Evolutionary conservation across 495 filamentous ascomycete genomes (phyloP).

Genomic region (Parachaetomium inaequale): DNA sequence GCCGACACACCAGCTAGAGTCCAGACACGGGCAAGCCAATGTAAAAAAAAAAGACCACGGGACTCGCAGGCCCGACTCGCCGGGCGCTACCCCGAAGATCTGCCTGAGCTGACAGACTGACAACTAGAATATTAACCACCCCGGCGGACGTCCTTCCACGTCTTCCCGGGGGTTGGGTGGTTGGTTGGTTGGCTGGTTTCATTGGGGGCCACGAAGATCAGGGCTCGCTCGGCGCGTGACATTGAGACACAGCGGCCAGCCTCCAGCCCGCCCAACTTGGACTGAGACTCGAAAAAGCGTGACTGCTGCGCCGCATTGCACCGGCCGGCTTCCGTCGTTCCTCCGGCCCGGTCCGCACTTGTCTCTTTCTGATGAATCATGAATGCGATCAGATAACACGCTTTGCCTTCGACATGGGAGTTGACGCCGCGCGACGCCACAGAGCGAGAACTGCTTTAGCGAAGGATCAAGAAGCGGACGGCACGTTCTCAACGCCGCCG

Average conservation of each 20-base stretch:
- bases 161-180: background rate
- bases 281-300: too few species aligned
- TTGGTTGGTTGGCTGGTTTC: background rate
- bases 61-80: background rate
- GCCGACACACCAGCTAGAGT: background rate
- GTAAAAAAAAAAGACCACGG: background rate
- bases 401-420: too few species aligned
- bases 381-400: background rate
- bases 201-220: background rate
- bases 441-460: too few species aligned
- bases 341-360: background rate
- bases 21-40: background rate
- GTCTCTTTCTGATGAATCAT: background rate
- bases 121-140: too few species aligned
- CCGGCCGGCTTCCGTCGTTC: background rate
- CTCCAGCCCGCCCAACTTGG: too few species aligned
- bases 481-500: too few species aligned
- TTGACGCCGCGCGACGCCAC: background rate
- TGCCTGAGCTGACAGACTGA: background rate
- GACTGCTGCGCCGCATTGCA: background rate
- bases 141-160: too few species aligned
- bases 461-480: too few species aligned
- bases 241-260: background rate
- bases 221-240: background rate
- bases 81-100: background rate